Conservation (phyloP, 2,329 filamentous ascomycete species). For the Byssochlamys sp. region DNA sequence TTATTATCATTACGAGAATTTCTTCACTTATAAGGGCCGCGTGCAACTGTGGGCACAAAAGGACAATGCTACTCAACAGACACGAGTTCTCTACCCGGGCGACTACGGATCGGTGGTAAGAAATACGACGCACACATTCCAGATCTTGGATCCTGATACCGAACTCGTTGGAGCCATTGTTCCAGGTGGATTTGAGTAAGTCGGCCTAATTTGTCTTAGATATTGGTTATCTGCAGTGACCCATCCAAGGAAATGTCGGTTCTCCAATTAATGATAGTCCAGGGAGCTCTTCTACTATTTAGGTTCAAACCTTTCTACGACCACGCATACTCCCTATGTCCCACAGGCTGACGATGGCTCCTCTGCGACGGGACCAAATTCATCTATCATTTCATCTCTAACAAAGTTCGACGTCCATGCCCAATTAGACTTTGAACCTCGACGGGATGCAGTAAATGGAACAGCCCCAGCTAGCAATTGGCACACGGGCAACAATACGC, state of each 20-base stretch:
- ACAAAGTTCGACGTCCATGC: slow-evolving; percentile 37
- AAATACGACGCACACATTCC: slow-evolving; percentile 42
- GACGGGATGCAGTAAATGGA: slow-evolving; percentile 35
- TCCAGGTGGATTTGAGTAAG: slow-evolving; percentile 41
- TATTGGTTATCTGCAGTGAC: too few relatives aligned
- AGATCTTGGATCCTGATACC: slow-evolving; percentile 40
- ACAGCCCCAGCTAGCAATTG: slow-evolving; percentile 28
- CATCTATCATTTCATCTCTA: slow-evolving; percentile 27
- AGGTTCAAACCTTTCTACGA: slow-evolving; percentile 26
- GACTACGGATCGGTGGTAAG: slow-evolving; percentile 40
- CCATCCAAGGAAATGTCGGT: neutral
- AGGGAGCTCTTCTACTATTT: slow-evolving; percentile 36
- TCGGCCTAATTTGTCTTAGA: neutral
- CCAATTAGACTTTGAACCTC: slow-evolving; percentile 31
- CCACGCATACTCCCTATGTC: slow-evolving; percentile 28
- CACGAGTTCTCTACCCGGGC: slow-evolving; percentile 33
- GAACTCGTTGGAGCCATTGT: slow-evolving; percentile 39
- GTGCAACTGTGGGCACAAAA: slow-evolving; percentile 39
- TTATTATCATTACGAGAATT: slow-evolving; percentile 38
- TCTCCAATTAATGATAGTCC: neutral
- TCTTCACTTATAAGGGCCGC: slow-evolving; percentile 37
- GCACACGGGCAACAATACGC: slow-evolving; percentile 30
- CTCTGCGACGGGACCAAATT: slow-evolving; percentile 18
- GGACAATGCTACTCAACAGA: slow-evolving; percentile 22
- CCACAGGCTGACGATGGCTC: slow-evolving; percentile 21